Conservation (phyloP, 148 eudicot species). For the Drosera capensis region DNA sequence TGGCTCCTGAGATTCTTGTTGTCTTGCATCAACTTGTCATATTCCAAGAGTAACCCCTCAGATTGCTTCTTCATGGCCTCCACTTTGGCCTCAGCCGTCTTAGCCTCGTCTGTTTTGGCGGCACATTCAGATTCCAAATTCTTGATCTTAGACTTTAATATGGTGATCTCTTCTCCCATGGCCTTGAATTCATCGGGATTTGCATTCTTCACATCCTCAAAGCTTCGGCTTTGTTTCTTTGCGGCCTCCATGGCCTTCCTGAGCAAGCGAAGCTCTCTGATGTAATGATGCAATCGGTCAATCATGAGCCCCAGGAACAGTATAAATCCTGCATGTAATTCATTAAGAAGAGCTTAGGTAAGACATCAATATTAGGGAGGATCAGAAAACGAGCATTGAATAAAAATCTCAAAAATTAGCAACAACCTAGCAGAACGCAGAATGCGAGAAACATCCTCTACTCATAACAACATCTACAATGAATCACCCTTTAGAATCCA, state of each 20-base stretch:
- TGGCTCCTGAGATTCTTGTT: background rate
- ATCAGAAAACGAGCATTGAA: too few relatives aligned
- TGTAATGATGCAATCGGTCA: slow-evolving; percentile 1
- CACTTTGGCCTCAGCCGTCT: background rate
- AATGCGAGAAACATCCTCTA: too few relatives aligned
- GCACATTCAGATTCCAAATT: background rate
- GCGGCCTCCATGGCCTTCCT: slow-evolving; percentile 4
- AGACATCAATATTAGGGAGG: too few relatives aligned
- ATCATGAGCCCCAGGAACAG: background rate
- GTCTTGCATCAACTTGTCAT: background rate
- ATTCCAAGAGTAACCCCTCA: background rate
- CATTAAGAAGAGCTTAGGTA: too few relatives aligned
- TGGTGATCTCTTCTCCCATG: background rate
- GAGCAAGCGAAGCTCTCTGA: slow-evolving; percentile 3
- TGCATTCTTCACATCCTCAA: background rate
- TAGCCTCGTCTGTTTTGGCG: slow-evolving; percentile 12
- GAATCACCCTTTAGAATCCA: too few relatives aligned
- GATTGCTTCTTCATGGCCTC: slow-evolving; percentile 2
- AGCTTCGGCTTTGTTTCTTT: background rate
- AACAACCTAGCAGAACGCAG: too few relatives aligned
- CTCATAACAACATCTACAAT: too few relatives aligned
- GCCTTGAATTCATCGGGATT: background rate
- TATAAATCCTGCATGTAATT: background rate
- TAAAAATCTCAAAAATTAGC: too few relatives aligned
- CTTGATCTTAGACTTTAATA: background rate